Evolutionary conservation across 768 basidiomycete genomes (phyloP), one percentile per base, ranked within the genome.

Genomic region (Rhodotorula kratochvilovae): DNA sequence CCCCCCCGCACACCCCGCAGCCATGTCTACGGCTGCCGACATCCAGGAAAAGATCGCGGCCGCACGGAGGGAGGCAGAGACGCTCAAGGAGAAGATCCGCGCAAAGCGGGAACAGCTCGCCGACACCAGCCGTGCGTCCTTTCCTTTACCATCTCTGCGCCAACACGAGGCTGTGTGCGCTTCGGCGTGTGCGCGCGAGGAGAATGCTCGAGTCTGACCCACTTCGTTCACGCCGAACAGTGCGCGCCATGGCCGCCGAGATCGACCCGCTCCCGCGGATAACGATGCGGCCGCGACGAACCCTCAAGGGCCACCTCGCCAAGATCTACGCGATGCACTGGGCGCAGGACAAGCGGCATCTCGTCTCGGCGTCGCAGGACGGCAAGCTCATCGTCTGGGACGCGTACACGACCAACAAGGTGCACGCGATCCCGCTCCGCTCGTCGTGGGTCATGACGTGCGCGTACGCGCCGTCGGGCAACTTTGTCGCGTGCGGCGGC

Each of bases 311-410:
- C 36, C 95, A 99, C 82, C 87, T 99, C 63, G 95, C 95, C 72
- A 99, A 99, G 85, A 98, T 99, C 79, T 99, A 99, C 81, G 95
- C 95, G 59, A 96, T 99, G 91, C 96, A 99, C 81, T 99, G 96
- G 96, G 90, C 95, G 45, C 88, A 90, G 63, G 95, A 99, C 84
- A 87, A 92, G 79, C 86, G 96, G 78, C 95, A 99, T 84, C 87
- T 99, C 71, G 95, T 99, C 46, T 98, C 96, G 25, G 95, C 95
- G n/a, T 98, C 95, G 5, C 95, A 99, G 81, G 95, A 99, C 80
- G 95, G 95, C 63, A 99, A 99, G 82, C 87, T 99, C 69, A 98
- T 99, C 80, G 95, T 99, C 64, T 99, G 95, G 95, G 95, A 99
- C 81, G 95, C 95, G 61, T 98, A 98, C 82, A 98, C 95, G n/a